These are phyloP conservation scores for Baeospora myosura DNA, from an alignment of 1,284 basidiomycete species.

Conservation along the genomic window DNA sequence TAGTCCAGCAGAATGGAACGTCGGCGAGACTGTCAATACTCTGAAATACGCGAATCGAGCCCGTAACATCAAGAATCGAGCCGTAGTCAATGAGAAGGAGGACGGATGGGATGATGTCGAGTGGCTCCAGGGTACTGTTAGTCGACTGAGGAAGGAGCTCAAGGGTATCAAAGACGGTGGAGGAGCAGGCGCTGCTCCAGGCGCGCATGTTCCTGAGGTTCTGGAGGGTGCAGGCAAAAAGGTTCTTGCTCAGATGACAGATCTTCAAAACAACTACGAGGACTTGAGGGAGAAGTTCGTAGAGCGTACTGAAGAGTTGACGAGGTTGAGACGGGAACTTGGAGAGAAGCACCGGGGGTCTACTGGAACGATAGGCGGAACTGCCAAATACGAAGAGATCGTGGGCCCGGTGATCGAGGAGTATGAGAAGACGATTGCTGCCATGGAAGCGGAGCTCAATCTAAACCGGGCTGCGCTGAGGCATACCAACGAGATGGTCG, in stretches of 20 bases:
- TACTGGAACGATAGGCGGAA: conserved; percentile 62
- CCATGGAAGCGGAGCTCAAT: conserved; percentile 91
- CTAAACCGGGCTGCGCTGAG: conserved; percentile 84
- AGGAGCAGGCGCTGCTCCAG: conserved; percentile 21
- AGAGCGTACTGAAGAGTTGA: conserved; percentile 83
- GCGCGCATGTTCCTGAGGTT: conserved; percentile 26
- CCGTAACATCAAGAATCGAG: conserved; percentile 94
- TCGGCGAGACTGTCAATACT: conserved; percentile 92
- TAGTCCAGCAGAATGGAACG: conserved; percentile 93
- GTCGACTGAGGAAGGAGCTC: conserved; percentile 81
- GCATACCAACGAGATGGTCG: conserved; percentile 85
- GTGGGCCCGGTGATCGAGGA: conserved; percentile 97
- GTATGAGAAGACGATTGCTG: conserved; percentile 95
- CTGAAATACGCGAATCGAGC: conserved; percentile 98
- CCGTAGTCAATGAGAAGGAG: conserved; percentile 88
- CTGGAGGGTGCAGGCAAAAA: conserved; percentile 61
- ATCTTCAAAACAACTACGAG: conserved; percentile 78
- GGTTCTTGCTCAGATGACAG: conserved; percentile 67
- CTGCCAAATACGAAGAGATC: conserved; percentile 87
- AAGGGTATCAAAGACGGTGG: conserved; percentile 66
- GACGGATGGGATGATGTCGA: conserved; percentile 98
- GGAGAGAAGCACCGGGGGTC: conserved; percentile 61
- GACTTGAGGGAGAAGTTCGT: conserved; percentile 78
- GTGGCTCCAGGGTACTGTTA: conserved; percentile 84
- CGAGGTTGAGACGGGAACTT: conserved; percentile 66